Evolutionary conservation across 2,329 filamentous ascomycete species (phyloP).

Genomic region (Endoconidiophora polonica): DNA sequence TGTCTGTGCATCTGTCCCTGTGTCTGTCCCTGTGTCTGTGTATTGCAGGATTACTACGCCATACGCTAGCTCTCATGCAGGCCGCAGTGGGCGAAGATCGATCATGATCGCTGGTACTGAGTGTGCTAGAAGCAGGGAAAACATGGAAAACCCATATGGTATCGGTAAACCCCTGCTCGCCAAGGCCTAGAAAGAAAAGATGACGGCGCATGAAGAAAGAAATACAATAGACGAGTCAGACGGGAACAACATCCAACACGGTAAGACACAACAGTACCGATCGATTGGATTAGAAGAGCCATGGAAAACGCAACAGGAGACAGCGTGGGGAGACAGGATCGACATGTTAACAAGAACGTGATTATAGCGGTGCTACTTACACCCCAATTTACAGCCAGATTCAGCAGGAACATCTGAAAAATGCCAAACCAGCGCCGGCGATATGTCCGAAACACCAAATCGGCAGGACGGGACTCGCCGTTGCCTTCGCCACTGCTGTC

Average conservation of each 20-base stretch:
- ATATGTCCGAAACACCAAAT: slow-evolving; percentile 35
- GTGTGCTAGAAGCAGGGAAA: too few species aligned
- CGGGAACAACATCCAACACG: not conserved
- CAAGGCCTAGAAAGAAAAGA: not conserved
- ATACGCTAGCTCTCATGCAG: too few species aligned
- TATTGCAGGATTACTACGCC: too few species aligned
- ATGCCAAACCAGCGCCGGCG: slow-evolving; percentile 83
- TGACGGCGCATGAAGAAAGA: not conserved
- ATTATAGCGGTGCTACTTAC: slow-evolving; percentile 39
- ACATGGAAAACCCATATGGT: too few species aligned
- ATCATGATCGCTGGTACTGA: too few species aligned
- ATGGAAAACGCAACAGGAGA: not conserved
- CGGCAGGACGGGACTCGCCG: not conserved
- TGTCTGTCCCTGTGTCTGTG: too few species aligned
- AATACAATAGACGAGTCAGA: not conserved
- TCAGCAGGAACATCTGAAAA: slow-evolving; percentile 66
- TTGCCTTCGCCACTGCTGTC: not conserved
- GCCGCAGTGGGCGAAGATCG: too few species aligned
- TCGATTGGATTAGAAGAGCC: not conserved
- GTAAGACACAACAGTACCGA: not conserved
- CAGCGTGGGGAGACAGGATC: not conserved
- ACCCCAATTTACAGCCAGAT: slow-evolving; percentile 90
- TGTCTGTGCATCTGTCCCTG: too few species aligned
- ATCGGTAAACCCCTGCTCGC: not conserved
- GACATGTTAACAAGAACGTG: not conserved